phyloP scores from a whole-genome alignment of 495 filamentous ascomycete genomes.

The Neurospora tetrasperma region DNA sequence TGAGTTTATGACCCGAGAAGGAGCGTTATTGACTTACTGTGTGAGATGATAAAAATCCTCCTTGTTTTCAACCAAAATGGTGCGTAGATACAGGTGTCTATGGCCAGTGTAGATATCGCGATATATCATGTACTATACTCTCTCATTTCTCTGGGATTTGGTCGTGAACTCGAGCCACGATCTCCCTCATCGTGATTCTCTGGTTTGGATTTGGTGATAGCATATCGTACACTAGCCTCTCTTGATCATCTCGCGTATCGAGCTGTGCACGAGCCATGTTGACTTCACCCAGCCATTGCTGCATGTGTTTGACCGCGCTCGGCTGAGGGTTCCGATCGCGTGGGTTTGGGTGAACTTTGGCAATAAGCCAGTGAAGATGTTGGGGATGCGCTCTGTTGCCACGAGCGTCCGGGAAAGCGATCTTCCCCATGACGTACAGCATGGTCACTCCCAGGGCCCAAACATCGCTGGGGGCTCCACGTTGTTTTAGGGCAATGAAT shows the following conservation, averaged over 20 bases:
- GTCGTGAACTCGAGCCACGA: conserved; percentile 26
- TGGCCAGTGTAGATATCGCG: not conserved
- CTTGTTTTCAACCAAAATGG: not conserved
- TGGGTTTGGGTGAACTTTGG: conserved; percentile 17
- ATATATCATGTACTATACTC: not conserved
- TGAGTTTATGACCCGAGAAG: not conserved
- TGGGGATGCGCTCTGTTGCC: conserved; percentile 31
- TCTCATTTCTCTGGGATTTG: conserved; percentile 14
- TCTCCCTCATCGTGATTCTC: conserved; percentile 32
- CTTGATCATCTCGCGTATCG: conserved; percentile 28
- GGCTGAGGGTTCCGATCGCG: conserved; percentile 23
- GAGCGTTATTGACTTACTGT: not conserved
- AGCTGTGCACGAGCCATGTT: conserved; percentile 27
- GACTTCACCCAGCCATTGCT: conserved; percentile 36
- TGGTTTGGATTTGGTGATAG: conserved; percentile 32
- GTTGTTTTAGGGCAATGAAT: conserved; percentile 36
- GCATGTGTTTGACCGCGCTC: conserved; percentile 34
- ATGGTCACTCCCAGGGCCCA: conserved; percentile 42
- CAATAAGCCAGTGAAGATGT: conserved; percentile 39
- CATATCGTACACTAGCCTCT: conserved; percentile 35
- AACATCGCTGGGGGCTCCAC: conserved; percentile 37
- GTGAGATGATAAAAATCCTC: not conserved
- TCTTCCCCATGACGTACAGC: conserved; percentile 38
- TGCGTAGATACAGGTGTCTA: not conserved
- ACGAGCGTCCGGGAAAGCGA: conserved; percentile 35